Evolutionary conservation across 23 red algal species (phyloP), one percentile per base, ranked within the genome.

Genomic region (Gracilariopsis chorda): DNA sequence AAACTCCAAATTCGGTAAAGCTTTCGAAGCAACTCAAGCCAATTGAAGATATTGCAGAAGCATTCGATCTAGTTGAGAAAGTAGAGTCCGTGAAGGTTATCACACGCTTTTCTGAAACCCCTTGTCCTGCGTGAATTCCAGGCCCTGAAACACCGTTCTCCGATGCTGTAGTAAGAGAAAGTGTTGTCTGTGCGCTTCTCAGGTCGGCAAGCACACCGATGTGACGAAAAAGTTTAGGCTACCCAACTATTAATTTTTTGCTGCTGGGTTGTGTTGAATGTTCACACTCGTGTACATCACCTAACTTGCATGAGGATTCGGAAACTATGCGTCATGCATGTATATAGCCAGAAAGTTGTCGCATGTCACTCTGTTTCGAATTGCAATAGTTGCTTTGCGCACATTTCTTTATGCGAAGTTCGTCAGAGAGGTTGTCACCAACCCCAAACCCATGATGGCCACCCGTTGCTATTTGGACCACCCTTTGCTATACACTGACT

Each of bases 61-160:
- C 48, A 1, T 62, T 78, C 30, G 71, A 36, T 27, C 32, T n/a
- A 53, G 69, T 69, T 7, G 48, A 36, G 7, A 20, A 32, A 48
- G 30, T 12, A 16, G 85, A 25, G 20, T 30, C 71, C 35, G 57
- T 89, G 69, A 89, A 89, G 58, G 69, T 89, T 40, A 11, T 86
- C 14, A 30, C 19, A 30, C n/a, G 33, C 8, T 10, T 62, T 7
- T 30, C 8, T 30, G 23, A 30, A 29, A 62, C 19, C 25, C 11
- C 17, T 17, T 51, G 48, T 62, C 9, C 57, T 7, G 7, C 25
- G 9, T 62, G n/a, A n/a, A n/a, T n/a, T n/a, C n/a, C n/a, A n/a
- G n/a, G n/a, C n/a, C n/a, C n/a, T n/a, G n/a, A n/a, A n/a, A n/a
- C n/a, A n/a, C n/a, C n/a, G n/a, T n/a, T n/a, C n/a, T n/a, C n/a